Percentiles rank a stretch among this genome's conserved stretches.
Evolutionary conservation across 768 basidiomycete genomes (phyloP).

Genomic region (Amanita subjunquillea): DNA sequence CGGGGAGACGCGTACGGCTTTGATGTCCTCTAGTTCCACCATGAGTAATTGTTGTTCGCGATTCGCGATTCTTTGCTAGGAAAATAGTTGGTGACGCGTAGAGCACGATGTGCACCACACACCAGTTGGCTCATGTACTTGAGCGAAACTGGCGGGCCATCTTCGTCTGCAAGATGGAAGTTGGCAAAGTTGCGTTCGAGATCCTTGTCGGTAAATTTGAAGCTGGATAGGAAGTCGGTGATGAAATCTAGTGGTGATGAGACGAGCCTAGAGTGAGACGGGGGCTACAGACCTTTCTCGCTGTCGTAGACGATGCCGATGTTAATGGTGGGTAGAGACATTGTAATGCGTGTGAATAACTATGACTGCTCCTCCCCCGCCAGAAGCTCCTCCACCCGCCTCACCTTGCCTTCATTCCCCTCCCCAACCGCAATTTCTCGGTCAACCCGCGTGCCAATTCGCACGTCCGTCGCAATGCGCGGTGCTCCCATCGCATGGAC

Average conservation of each 20-base stretch:
- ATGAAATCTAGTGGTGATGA: constrained; percentile 45
- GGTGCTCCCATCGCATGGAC: constrained; percentile 70
- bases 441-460: constrained; percentile 85
- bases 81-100: constrained; percentile 18
- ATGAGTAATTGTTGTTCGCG: constrained; percentile 84
- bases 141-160: constrained; percentile 27
- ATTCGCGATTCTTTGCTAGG: constrained; percentile 86
- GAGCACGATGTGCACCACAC: constrained; percentile 21
- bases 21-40: constrained; percentile 84
- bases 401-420: constrained; percentile 74
- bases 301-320: constrained; percentile 57
- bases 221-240: constrained; percentile 59
- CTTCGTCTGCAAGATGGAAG: constrained; percentile 53
- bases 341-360: constrained; percentile 30
- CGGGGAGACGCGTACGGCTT: constrained; percentile 36
- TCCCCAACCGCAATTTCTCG: constrained; percentile 48
- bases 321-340: constrained; percentile 57
- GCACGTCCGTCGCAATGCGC: constrained; percentile 84
- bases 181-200: constrained; percentile 56
- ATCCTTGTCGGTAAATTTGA: constrained; percentile 55
- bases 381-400: constrained; percentile 74
- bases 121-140: constrained; percentile 88
- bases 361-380: constrained; percentile 21
- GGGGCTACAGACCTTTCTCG: constrained; percentile 47
- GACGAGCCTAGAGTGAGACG: not conserved